Conservation (phyloP, 257 asterid genomes). For the Parsonsia alboflavescens region DNA sequence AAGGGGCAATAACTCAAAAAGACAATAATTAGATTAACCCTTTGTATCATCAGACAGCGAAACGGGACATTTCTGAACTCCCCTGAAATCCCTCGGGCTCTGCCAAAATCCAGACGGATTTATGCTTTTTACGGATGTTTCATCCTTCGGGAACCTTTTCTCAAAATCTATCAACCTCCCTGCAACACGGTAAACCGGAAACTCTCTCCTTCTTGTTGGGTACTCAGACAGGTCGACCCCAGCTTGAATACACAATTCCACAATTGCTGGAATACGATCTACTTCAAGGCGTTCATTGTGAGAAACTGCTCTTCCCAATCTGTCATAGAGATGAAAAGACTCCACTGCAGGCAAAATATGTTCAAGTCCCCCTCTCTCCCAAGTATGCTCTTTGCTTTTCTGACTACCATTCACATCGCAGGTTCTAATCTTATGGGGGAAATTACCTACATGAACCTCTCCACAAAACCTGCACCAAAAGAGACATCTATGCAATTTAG, state of each 20-base stretch:
- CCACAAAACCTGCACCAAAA: conserved; percentile 47
- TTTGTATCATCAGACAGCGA: conserved; percentile 33
- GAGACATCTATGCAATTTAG: not conserved
- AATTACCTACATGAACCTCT: conserved; percentile 64
- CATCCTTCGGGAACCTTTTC: conserved; percentile 56
- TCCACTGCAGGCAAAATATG: conserved; percentile 47
- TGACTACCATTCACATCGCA: conserved; percentile 49
- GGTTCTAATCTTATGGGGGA: conserved; percentile 60
- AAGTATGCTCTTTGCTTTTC: conserved; percentile 47
- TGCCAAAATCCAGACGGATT: conserved; percentile 44
- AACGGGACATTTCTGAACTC: conserved; percentile 17
- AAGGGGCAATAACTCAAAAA: not conserved
- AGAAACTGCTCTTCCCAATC: conserved; percentile 65
- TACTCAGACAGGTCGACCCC: conserved; percentile 60
- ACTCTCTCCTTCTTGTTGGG: conserved; percentile 55
- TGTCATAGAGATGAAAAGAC: conserved; percentile 68
- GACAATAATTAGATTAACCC: conserved; percentile 32
- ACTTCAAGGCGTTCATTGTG: conserved; percentile 64
- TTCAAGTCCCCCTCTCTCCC: conserved; percentile 56
- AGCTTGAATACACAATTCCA: conserved; percentile 77
- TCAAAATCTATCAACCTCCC: conserved; percentile 66
- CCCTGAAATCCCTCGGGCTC: conserved; percentile 17
- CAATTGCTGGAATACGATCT: conserved; percentile 62
- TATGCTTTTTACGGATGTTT: conserved; percentile 22
- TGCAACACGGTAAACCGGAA: conserved; percentile 56